phyloP scores from a whole-genome alignment of 139 green algal species.

The Closterium sp. region DNA sequence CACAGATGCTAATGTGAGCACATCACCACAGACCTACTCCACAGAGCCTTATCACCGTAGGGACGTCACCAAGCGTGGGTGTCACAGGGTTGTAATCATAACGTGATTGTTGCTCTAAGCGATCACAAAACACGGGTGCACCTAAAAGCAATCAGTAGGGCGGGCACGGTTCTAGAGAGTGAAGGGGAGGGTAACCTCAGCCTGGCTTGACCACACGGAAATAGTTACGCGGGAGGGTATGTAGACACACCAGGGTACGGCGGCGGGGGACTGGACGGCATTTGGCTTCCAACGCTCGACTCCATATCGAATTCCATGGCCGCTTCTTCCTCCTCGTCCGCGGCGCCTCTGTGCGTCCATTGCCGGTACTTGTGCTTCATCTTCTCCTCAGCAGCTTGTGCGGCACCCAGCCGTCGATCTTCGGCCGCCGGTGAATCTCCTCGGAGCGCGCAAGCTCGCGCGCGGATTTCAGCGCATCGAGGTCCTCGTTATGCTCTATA shows the following conservation, averaged over 20 bases:
- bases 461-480: slow-evolving; percentile 10
- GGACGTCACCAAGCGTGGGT: not conserved
- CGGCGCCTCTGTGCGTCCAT: not conserved
- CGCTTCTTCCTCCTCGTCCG: not conserved
- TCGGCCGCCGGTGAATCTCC: not conserved
- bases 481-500: slow-evolving; percentile 33
- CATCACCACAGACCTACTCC: not conserved
- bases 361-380: slow-evolving; percentile 27
- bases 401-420: not conserved
- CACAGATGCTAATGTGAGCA: not conserved
- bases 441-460: not conserved
- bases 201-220: no score
- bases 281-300: not conserved
- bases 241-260: not conserved
- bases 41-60: not conserved
- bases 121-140: not conserved
- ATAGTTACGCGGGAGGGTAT: not conserved
- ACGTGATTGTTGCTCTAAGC: not conserved
- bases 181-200: not conserved
- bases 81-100: not conserved
- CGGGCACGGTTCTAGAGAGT: not conserved
- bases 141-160: not conserved
- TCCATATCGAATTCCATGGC: not conserved
- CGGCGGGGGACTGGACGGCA: not conserved
- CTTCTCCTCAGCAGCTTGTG: slow-evolving; percentile 6